phyloP scores from a whole-genome alignment of 176 grass and related monocot species.

The Aegilops tauschii region DNA sequence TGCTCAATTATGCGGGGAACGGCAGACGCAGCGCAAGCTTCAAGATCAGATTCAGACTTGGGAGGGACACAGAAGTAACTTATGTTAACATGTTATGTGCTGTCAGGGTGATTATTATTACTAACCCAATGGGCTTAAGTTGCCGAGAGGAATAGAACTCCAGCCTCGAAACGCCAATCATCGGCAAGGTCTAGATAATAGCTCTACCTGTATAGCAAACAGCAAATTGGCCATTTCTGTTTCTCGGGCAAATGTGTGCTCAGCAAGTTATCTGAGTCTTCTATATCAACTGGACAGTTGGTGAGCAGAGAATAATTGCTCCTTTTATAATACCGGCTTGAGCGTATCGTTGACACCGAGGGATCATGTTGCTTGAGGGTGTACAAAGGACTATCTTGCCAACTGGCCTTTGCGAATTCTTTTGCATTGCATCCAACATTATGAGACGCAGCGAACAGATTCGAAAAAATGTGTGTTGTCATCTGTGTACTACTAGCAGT shows the following conservation, averaged over 20 bases:
- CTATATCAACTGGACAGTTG: constrained; percentile 10
- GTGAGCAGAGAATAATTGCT: constrained; percentile 6
- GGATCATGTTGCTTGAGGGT: constrained; percentile 42
- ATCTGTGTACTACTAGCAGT: neutral
- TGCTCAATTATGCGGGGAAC: constrained; percentile 35
- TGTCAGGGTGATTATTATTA: too few species aligned
- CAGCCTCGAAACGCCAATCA: constrained; percentile 8
- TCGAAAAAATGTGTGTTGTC: neutral
- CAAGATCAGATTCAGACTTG: neutral
- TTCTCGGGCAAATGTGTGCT: neutral
- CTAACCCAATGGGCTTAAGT: constrained; percentile 19
- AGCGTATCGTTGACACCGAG: neutral
- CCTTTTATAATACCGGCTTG: neutral
- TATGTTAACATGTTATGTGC: too few species aligned
- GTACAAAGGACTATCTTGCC: constrained; percentile 33
- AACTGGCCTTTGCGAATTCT: constrained; percentile 13
- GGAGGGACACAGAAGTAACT: constrained; percentile 1
- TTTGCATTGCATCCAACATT: constrained; percentile 10
- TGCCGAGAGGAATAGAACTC: constrained; percentile 9
- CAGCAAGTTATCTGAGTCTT: constrained; percentile 25
- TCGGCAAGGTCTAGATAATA: neutral
- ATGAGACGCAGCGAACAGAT: constrained; percentile 19
- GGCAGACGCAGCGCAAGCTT: constrained; percentile 16
- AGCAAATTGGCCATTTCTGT: constrained; percentile 22
- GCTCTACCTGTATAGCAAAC: neutral